Percentiles rank a stretch among this genome's conserved stretches.
Conservation (phyloP, 768 basidiomycete species). For the Ramaria sp. region DNA sequence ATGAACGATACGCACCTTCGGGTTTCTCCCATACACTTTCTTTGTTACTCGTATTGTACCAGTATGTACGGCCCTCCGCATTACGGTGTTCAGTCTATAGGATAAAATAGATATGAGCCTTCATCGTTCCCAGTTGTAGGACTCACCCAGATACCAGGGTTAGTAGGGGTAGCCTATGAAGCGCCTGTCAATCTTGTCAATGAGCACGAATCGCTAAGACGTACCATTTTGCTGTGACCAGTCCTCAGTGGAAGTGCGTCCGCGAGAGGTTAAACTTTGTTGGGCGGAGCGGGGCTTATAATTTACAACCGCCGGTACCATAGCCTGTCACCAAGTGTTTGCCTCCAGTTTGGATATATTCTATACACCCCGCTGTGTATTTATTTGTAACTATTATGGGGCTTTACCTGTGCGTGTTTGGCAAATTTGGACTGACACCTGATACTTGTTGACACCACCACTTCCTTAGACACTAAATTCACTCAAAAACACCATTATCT, state of each 20-base stretch:
- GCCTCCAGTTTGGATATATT: too few species aligned
- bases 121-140: neutral
- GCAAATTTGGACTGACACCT: too few species aligned
- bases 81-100: constrained; percentile 84
- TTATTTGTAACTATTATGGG: too few species aligned
- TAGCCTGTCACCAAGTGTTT: too few species aligned
- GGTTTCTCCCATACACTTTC: constrained; percentile 99
- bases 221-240: neutral
- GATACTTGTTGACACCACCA: too few species aligned
- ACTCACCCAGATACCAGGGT: neutral
- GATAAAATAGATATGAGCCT: neutral
- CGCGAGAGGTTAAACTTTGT: too few species aligned
- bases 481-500: neutral
- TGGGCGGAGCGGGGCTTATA: neutral
- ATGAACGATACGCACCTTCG: constrained; percentile 44
- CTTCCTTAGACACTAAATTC: too few species aligned
- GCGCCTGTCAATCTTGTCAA: neutral
- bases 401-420: too few species aligned
- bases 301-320: neutral
- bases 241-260: neutral
- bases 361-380: too few species aligned
- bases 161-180: neutral
- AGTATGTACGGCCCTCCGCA: constrained; percentile 95
- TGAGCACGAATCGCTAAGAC: neutral
- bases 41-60: constrained; percentile 83